Evolutionary conservation across 768 basidiomycete species (phyloP).

Genomic region (Mycena haematopus): DNA sequence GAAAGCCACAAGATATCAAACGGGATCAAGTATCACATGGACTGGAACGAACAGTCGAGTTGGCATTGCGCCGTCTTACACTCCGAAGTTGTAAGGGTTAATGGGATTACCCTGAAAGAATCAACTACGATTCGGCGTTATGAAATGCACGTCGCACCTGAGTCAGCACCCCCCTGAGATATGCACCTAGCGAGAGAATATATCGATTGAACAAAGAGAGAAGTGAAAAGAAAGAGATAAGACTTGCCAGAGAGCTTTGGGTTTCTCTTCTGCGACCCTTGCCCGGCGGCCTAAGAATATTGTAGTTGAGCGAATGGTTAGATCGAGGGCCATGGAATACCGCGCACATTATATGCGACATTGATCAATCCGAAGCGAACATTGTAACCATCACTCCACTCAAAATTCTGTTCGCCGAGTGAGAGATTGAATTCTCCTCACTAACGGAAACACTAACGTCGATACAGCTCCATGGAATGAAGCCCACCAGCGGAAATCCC

Average conservation of each 20-base stretch:
- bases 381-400: constrained; percentile 52
- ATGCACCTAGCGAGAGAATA: neutral
- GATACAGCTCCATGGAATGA: constrained; percentile 47
- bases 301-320: neutral
- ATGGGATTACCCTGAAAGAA: constrained; percentile 23
- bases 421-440: neutral
- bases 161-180: constrained; percentile 25
- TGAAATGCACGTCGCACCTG: neutral
- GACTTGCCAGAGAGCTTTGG: constrained; percentile 26
- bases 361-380: constrained; percentile 53
- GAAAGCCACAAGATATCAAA: no score
- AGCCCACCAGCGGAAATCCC: constrained; percentile 43
- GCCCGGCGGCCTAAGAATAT: constrained; percentile 19
- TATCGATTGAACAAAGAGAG: neutral
- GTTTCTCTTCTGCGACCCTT: constrained; percentile 27
- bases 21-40: no score
- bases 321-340: neutral
- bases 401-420: constrained; percentile 45
- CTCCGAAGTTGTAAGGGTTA: constrained; percentile 23
- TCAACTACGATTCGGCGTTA: neutral
- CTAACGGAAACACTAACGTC: constrained; percentile 15
- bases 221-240: neutral
- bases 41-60: no score
- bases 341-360: constrained; percentile 37
- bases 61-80: neutral